Evolutionary conservation across 177 flowering plant genomes (phyloP).

Genomic region (Telopea speciosissima): DNA sequence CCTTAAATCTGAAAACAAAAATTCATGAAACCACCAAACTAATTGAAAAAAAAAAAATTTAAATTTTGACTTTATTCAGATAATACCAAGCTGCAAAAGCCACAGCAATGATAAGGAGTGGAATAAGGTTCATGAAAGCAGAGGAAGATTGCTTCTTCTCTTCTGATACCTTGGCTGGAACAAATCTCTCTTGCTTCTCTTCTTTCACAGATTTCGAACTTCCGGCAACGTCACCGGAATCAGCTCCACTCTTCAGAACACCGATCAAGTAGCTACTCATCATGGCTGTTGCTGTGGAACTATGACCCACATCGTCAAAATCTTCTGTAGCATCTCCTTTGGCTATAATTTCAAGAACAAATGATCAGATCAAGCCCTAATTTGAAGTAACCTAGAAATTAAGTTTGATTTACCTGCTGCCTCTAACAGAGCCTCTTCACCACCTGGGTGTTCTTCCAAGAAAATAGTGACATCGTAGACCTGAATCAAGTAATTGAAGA

Average conservation of each 20-base stretch:
- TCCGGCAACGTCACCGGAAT: not conserved
- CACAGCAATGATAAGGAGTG: not conserved
- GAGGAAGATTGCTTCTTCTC: not conserved
- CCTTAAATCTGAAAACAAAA: no score
- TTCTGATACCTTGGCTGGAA: not conserved
- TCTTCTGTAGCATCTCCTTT: slow-evolving; percentile 17
- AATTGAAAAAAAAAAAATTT: not conserved
- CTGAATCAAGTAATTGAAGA: not conserved
- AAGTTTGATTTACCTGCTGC: slow-evolving; percentile 2
- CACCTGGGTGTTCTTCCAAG: slow-evolving; percentile 14
- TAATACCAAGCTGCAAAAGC: slow-evolving; percentile 12
- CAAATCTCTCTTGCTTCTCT: not conserved
- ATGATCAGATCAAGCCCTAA: no score
- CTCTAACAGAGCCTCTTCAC: slow-evolving; percentile 12
- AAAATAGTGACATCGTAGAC: slow-evolving; percentile 12
- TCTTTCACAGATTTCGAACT: slow-evolving; percentile 1
- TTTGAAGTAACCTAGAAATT: no score
- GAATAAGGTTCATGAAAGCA: not conserved
- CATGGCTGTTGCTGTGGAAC: slow-evolving; percentile 17
- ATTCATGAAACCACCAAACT: not conserved
- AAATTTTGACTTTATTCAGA: not conserved
- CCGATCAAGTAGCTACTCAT: slow-evolving; percentile 14
- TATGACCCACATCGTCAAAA: slow-evolving; percentile 16
- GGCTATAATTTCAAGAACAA: not conserved
- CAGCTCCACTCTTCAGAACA: not conserved